Percentiles rank a stretch among this genome's conserved stretches.
These are phyloP conservation scores for Russula griseocarnosa DNA, from an alignment of 768 basidiomycete species.

Conservation along the genomic window DNA sequence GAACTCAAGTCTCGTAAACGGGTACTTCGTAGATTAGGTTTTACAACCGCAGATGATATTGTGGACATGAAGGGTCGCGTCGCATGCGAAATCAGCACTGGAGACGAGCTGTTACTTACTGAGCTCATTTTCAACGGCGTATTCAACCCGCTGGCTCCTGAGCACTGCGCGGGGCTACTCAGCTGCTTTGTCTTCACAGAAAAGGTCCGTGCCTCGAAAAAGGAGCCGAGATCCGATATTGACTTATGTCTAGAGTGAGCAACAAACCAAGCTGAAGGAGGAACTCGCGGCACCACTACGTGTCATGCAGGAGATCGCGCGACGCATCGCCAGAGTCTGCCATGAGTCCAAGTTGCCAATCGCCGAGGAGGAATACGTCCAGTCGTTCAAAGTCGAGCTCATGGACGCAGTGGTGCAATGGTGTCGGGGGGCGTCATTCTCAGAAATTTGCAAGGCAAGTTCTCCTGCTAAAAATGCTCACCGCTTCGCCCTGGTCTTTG, in stretches of 20 bases:
- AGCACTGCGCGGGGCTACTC: conserved; percentile 89
- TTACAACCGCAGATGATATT: conserved; percentile 85
- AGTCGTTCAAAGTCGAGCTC: conserved; percentile 95
- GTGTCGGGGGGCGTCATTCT: conserved; percentile 97
- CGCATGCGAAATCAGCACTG: conserved; percentile 96
- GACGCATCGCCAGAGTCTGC: conserved; percentile 95
- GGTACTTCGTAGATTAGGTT: conserved; percentile 85
- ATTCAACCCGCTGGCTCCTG: conserved; percentile 85
- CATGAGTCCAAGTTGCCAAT: conserved; percentile 87
- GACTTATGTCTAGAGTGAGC: conserved; percentile 63
- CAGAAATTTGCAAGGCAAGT: conserved; percentile 90
- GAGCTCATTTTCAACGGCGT: conserved; percentile 97
- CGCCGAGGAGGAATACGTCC: conserved; percentile 92
- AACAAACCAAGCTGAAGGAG: conserved; percentile 80
- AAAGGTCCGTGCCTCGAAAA: conserved; percentile 54
- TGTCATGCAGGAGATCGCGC: conserved; percentile 91
- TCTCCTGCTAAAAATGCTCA: not conserved
- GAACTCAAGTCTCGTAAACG: conserved; percentile 95
- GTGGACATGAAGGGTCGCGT: conserved; percentile 98
- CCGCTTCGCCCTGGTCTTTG: not conserved
- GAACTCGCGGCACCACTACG: conserved; percentile 90
- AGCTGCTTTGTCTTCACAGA: conserved; percentile 98
- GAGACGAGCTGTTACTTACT: conserved; percentile 92
- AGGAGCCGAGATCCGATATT: not conserved
- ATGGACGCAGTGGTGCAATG: conserved; percentile 98